Base-by-base conservation (phyloP, 2,329 filamentous ascomycete species). In the Trichoderma arundinaceum region DNA sequence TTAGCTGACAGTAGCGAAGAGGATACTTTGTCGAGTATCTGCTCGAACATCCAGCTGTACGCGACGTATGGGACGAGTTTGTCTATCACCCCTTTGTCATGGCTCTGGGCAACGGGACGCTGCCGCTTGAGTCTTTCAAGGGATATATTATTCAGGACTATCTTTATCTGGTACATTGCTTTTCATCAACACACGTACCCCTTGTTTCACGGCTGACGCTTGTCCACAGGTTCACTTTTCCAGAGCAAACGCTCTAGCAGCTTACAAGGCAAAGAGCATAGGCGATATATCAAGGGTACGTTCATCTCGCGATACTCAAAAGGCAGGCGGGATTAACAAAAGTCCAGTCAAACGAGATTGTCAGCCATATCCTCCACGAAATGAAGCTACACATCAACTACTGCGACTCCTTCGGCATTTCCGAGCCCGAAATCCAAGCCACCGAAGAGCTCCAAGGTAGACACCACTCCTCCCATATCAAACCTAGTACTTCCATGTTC, bases 71-170 rank as follows among this genome's bases (percentile, higher is more conserved):
- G 94, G 80, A 88, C 54, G 80, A 81, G 12, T 96, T 92, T 73
- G 89, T 91, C 2, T 83, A 93, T 70, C 94, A 98, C 74, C 86
- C 89, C 0, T 98, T 98, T 73, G 91, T 96, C 48, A 82, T 88
- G 72, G 86, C 85, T 13, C 82, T 98, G 73, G 93, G 90, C 0
- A 83, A 90, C 66, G 93, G 92, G 0, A 90, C 86, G 7, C 80
- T 98, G 19, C 90, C 91, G 0, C 71, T 90, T 1, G 86, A 90
- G 49, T 89, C 88, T 0, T 98, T 97, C 82, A 95, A 93, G 76
- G 85, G 90, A 44, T 98, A 97, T 75, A 86, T 98, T 64, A 84
- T 95, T 9, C 94, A 98, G 72, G 94, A 98, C 73, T 97, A 97
- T 73, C 82, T 97, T 4, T 98, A 95, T 73, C 80, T 97, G 49